Percentiles rank a stretch among this genome's conserved stretches.
Evolutionary conservation across 2,329 filamentous ascomycete genomes (phyloP).

Genomic region (Colletotrichum trifolii): DNA sequence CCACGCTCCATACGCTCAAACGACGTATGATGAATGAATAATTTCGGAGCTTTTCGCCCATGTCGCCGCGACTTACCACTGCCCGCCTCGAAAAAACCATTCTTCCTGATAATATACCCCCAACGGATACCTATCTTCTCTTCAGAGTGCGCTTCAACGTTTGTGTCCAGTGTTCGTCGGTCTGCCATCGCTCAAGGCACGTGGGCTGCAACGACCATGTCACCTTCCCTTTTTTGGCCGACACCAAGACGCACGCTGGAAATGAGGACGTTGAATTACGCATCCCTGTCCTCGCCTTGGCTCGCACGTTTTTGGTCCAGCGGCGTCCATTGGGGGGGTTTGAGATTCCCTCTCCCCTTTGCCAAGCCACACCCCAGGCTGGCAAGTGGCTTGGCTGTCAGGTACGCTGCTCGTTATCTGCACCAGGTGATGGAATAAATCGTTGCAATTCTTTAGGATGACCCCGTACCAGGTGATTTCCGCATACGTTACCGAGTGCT

Average conservation of each 20-base stretch:
- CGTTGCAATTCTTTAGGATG: slow-evolving; percentile 11
- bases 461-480: background rate
- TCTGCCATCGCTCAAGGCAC: slow-evolving; percentile 11
- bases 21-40: too few species aligned
- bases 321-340: slow-evolving; percentile 34
- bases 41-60: too few species aligned
- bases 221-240: slow-evolving; percentile 30
- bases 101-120: too few species aligned
- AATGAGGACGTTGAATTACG: slow-evolving; percentile 21
- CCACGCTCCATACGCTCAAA: too few species aligned
- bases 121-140: too few species aligned
- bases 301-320: slow-evolving; percentile 28
- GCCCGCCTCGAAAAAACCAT: too few species aligned
- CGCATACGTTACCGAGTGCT: background rate
- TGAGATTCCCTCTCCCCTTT: background rate
- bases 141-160: too few species aligned
- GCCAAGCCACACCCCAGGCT: slow-evolving; percentile 26
- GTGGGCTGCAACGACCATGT: slow-evolving; percentile 22
- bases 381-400: slow-evolving; percentile 27
- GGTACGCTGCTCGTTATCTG: slow-evolving; percentile 19
- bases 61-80: too few species aligned
- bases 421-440: slow-evolving; percentile 24
- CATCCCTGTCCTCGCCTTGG: slow-evolving; percentile 8
- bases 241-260: slow-evolving; percentile 3
- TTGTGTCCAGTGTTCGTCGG: background rate